These are phyloP conservation scores for Cryptosporidium andersoni DNA, from an alignment of 169 alveolate genomes.

Conservation along the genomic window DNA sequence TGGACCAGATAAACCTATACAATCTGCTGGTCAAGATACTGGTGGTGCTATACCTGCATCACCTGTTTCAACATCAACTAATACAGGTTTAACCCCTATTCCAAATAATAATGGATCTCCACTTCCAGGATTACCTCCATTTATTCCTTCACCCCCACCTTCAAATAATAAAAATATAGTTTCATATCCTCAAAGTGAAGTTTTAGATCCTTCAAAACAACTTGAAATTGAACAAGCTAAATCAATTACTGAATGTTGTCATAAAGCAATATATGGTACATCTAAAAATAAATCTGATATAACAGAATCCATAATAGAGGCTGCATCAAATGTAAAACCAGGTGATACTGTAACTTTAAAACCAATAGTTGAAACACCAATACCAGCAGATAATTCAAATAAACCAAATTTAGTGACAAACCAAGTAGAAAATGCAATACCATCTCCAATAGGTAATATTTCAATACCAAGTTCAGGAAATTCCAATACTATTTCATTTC, in stretches of 20 bases:
- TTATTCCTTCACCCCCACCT: slow-evolving; percentile 17
- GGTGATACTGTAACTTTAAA: slow-evolving; percentile 47
- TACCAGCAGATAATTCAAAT: slow-evolving; percentile 2
- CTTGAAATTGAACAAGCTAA: not conserved
- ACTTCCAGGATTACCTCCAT: slow-evolving; percentile 4
- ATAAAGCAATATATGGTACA: slow-evolving; percentile 37
- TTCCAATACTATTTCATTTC: slow-evolving; percentile 9
- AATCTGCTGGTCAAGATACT: slow-evolving; percentile 6
- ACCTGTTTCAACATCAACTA: slow-evolving; percentile 16
- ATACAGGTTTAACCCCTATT: not conserved
- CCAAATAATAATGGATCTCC: not conserved
- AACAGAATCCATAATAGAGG: slow-evolving; percentile 53
- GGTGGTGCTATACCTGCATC: slow-evolving; percentile 24
- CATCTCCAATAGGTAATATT: not conserved
- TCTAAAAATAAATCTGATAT: slow-evolving; percentile 44
- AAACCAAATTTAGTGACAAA: not conserved
- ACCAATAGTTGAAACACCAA: slow-evolving; percentile 28
- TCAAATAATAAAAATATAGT: not conserved
- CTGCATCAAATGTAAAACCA: slow-evolving; percentile 28
- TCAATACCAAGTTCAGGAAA: slow-evolving; percentile 12
- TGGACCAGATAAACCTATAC: not conserved
- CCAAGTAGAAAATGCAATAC: not conserved
- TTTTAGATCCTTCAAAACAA: not conserved
- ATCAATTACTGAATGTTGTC: slow-evolving; percentile 40
- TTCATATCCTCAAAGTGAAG: not conserved